Conservation (phyloP, 2,329 filamentous ascomycete species). For the Sarocladiaceae sp. region DNA sequence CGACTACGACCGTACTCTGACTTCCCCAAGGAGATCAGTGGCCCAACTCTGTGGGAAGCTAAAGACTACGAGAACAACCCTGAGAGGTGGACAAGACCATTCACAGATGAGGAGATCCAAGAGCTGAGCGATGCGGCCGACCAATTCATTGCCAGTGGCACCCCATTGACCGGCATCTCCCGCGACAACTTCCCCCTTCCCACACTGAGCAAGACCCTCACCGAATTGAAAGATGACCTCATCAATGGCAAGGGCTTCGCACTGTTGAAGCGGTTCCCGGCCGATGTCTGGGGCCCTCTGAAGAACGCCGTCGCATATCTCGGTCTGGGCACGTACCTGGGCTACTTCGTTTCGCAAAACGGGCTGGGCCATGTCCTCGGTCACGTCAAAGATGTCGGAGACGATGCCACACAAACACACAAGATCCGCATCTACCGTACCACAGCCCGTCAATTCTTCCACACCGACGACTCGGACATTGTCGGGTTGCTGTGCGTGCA, state of each 20-base stretch:
- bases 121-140: slow-evolving; percentile 63
- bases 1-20: slow-evolving; percentile 58
- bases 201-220: slow-evolving; percentile 29
- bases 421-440: slow-evolving; percentile 87
- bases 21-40: slow-evolving; percentile 66
- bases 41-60: slow-evolving; percentile 66
- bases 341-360: slow-evolving; percentile 86
- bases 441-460: slow-evolving; percentile 51
- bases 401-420: slow-evolving; percentile 74
- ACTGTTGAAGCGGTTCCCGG: slow-evolving; percentile 80
- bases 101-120: slow-evolving; percentile 56
- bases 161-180: slow-evolving; percentile 61
- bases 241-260: slow-evolving; percentile 85
- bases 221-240: slow-evolving; percentile 32
- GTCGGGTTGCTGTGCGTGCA: slow-evolving; percentile 78
- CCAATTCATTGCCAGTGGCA: slow-evolving; percentile 59
- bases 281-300: slow-evolving; percentile 64
- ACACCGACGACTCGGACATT: slow-evolving; percentile 75
- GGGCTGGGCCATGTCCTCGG: slow-evolving; percentile 77
- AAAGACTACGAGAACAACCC: slow-evolving; percentile 57
- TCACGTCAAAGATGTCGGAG: slow-evolving; percentile 83
- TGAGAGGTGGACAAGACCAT: slow-evolving; percentile 66
- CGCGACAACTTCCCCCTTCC: slow-evolving; percentile 37
- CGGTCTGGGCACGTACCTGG: slow-evolving; percentile 77
- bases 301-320: slow-evolving; percentile 88